Evolutionary conservation across 2,329 filamentous ascomycete species (phyloP).

Genomic region (Exophiala sideris): DNA sequence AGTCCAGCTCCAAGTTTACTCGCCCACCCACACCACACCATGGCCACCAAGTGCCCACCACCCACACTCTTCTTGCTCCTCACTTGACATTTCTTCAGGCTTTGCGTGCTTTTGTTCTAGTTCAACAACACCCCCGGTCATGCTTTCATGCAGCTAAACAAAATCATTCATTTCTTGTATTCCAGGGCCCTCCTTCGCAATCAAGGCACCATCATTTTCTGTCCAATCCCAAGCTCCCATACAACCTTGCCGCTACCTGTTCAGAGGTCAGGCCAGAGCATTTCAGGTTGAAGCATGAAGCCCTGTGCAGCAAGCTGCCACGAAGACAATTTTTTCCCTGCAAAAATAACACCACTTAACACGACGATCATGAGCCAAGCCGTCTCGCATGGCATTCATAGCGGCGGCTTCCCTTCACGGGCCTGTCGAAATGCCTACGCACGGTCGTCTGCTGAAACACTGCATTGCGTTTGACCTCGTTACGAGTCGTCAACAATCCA

Average conservation of each 20-base stretch:
- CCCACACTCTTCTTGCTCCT: neutral
- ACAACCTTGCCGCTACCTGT: slow-evolving; percentile 7
- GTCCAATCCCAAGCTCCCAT: slow-evolving; percentile 2
- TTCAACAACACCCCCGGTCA: neutral
- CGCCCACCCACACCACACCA: too few relatives aligned
- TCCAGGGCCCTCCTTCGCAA: slow-evolving; percentile 16
- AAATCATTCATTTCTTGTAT: slow-evolving; percentile 1
- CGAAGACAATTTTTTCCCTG: neutral
- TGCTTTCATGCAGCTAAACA: slow-evolving; percentile 14
- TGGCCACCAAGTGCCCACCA: neutral
- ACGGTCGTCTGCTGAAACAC: neutral
- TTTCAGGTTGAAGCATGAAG: slow-evolving; percentile 1
- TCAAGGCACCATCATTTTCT: slow-evolving; percentile 23
- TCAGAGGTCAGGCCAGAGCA: slow-evolving; percentile 6
- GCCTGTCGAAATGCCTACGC: neutral
- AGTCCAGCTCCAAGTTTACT: too few relatives aligned
- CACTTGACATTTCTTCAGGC: neutral
- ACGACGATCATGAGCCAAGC: neutral
- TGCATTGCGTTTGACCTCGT: neutral
- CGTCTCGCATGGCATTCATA: neutral
- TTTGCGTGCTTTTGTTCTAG: neutral
- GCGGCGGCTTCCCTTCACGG: neutral
- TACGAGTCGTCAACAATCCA: neutral
- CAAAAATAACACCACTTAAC: neutral
- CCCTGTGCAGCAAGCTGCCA: neutral